These are phyloP conservation scores for Ophiocordyceps camponoti-leonardi DNA, from an alignment of 2,329 filamentous ascomycete species.

Conservation along the genomic window DNA sequence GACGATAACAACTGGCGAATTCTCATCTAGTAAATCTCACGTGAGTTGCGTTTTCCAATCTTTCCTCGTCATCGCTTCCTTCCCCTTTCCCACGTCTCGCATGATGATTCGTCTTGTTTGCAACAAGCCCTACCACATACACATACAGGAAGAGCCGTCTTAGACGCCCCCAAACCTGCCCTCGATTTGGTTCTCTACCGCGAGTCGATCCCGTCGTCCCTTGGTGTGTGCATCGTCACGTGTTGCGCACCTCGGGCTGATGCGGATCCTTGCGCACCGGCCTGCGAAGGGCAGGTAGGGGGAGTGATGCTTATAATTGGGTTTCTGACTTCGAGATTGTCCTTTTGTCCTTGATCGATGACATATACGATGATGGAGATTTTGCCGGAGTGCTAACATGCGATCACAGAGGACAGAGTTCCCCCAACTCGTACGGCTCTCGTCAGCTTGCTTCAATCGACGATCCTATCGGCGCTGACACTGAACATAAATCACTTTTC, in stretches of 20 bases:
- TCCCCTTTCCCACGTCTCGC: slow-evolving; percentile 6
- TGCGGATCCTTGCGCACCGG: slow-evolving; percentile 7
- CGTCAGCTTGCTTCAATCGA: too few relatives aligned
- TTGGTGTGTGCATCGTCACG: slow-evolving; percentile 15
- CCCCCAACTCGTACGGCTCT: too few relatives aligned
- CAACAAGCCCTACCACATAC: slow-evolving; percentile 18
- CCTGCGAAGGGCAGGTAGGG: slow-evolving; percentile 15
- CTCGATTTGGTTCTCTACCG: background rate
- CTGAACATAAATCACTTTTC: background rate
- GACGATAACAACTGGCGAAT: too few relatives aligned
- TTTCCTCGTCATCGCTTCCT: background rate
- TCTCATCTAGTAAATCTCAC: too few relatives aligned
- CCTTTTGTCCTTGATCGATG: background rate
- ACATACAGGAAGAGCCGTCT: slow-evolving; percentile 29
- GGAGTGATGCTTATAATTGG: slow-evolving; percentile 27
- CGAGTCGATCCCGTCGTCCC: slow-evolving; percentile 5
- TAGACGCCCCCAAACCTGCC: slow-evolving; percentile 16
- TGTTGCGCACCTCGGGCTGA: slow-evolving; percentile 8
- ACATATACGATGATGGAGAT: background rate
- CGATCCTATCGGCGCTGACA: too few relatives aligned
- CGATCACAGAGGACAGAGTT: background rate
- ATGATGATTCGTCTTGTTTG: slow-evolving; percentile 26
- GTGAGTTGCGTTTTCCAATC: background rate
- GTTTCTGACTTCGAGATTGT: slow-evolving; percentile 24
- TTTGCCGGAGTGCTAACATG: background rate